These are phyloP conservation scores for Periglandula ipomoeae DNA, from an alignment of 2,329 filamentous ascomycete species.

Conservation along the genomic window DNA sequence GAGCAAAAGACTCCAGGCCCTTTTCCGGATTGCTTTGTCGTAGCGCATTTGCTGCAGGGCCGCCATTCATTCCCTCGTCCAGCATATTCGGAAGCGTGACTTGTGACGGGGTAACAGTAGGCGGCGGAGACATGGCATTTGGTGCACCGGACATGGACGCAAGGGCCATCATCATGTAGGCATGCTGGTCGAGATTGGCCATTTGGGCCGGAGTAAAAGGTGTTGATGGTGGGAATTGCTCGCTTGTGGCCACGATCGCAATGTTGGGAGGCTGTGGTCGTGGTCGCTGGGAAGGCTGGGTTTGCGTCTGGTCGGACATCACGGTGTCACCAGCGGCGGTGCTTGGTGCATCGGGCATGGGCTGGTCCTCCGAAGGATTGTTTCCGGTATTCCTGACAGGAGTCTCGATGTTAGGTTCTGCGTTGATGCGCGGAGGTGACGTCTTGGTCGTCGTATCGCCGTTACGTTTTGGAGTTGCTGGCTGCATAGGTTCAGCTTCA, in stretches of 20 bases:
- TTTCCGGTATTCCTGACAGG: not conserved
- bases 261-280: constrained; percentile 11
- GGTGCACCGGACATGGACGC: constrained; percentile 28
- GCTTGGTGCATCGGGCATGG: constrained; percentile 12
- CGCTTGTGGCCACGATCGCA: constrained; percentile 10
- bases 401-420: not conserved
- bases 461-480: constrained; percentile 8
- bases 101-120: constrained; percentile 37
- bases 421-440: not conserved
- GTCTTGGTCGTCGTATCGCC: not conserved
- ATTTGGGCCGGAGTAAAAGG: constrained; percentile 25
- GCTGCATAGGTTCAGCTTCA: constrained; percentile 3
- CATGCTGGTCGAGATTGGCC: constrained; percentile 26
- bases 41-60: constrained; percentile 21
- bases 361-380: constrained; percentile 8
- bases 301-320: constrained; percentile 5
- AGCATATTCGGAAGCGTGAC: constrained; percentile 32
- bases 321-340: not conserved
- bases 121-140: constrained; percentile 30
- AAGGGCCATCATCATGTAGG: constrained; percentile 37
- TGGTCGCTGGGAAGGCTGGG: constrained; percentile 6
- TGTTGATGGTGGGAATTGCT: constrained; percentile 22
- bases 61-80: constrained; percentile 20
- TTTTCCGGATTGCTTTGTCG: constrained; percentile 28
- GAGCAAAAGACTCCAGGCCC: constrained; percentile 46